Evolutionary conservation across 202 grass and related monocot species (phyloP).

Genomic region (Brachypodium distachyon): DNA sequence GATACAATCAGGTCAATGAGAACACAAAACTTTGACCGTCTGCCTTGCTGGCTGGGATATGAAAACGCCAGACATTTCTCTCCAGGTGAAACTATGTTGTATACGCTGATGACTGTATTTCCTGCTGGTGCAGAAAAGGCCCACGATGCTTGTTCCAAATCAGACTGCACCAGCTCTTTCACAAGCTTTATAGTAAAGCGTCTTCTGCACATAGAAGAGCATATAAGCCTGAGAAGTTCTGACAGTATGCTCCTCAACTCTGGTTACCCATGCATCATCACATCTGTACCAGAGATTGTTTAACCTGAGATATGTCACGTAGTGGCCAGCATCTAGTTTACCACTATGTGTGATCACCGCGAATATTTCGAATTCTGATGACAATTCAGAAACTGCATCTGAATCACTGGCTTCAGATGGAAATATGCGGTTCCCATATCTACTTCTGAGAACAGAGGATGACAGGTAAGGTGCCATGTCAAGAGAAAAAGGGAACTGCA

Average conservation of each 20-base stretch:
- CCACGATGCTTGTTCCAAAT: not conserved
- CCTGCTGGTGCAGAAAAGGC: not conserved
- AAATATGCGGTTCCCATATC: conserved; percentile 83
- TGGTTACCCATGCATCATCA: conserved; percentile 91
- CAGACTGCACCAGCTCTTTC: conserved; percentile 39
- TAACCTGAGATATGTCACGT: conserved; percentile 78
- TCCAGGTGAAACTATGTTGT: not conserved
- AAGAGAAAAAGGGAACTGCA: conserved; percentile 92
- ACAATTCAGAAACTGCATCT: conserved; percentile 43
- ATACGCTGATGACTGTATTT: not conserved
- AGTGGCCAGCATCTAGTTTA: conserved; percentile 85
- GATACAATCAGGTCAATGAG: conserved; percentile 10
- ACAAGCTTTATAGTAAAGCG: conserved; percentile 78
- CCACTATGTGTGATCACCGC: conserved; percentile 85
- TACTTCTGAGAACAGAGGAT: conserved; percentile 78
- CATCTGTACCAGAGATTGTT: conserved; percentile 94
- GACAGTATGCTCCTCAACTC: conserved; percentile 65
- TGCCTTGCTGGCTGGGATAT: not conserved
- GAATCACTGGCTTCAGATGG: conserved; percentile 45
- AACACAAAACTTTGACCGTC: conserved; percentile 27
- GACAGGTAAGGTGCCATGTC: conserved; percentile 89
- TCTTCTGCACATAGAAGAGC: conserved; percentile 96
- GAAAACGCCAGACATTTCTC: not conserved
- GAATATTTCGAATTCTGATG: conserved; percentile 86
- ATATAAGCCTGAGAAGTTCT: conserved; percentile 81